Evolutionary conservation across 2,329 filamentous ascomycete species (phyloP).

Genomic region (Penicillium glabrum): DNA sequence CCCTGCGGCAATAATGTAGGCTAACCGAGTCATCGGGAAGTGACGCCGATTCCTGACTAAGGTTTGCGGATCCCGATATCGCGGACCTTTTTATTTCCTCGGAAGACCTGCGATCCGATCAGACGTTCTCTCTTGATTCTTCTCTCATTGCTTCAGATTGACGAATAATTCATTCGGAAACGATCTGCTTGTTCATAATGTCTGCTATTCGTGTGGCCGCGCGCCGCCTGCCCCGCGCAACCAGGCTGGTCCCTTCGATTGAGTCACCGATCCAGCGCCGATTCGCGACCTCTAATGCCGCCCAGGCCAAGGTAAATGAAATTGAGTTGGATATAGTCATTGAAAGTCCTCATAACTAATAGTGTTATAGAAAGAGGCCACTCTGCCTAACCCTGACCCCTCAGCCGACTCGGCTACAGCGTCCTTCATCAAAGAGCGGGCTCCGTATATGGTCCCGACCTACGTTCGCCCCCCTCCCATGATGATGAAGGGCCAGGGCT

Average conservation of each 20-base stretch:
- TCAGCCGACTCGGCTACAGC: conserved; percentile 70
- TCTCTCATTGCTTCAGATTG: neutral
- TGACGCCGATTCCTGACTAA: conserved; percentile 14
- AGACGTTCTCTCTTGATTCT: conserved; percentile 16
- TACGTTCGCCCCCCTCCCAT: conserved; percentile 88
- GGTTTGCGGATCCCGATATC: conserved; percentile 6
- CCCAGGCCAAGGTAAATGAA: conserved; percentile 21
- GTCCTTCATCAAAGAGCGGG: conserved; percentile 70
- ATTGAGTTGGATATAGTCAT: neutral
- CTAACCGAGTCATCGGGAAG: conserved; percentile 4
- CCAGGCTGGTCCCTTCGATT: conserved; percentile 28
- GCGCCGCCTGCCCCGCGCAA: conserved; percentile 35
- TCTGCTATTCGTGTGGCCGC: conserved; percentile 35
- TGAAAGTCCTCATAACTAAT: neutral
- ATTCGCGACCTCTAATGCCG: conserved; percentile 32
- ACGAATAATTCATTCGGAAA: neutral
- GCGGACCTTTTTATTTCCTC: neutral
- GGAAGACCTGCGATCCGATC: neutral
- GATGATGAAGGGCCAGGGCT: conserved; percentile 84
- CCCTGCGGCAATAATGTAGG: neutral
- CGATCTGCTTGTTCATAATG: conserved; percentile 20
- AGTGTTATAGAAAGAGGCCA: conserved; percentile 44
- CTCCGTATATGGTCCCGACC: conserved; percentile 91
- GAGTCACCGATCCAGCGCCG: conserved; percentile 35
- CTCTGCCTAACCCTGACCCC: conserved; percentile 70